These are phyloP conservation scores for Cyamopsis tetragonoloba DNA, from an alignment of 306 rosid genomes.

Conservation along the genomic window DNA sequence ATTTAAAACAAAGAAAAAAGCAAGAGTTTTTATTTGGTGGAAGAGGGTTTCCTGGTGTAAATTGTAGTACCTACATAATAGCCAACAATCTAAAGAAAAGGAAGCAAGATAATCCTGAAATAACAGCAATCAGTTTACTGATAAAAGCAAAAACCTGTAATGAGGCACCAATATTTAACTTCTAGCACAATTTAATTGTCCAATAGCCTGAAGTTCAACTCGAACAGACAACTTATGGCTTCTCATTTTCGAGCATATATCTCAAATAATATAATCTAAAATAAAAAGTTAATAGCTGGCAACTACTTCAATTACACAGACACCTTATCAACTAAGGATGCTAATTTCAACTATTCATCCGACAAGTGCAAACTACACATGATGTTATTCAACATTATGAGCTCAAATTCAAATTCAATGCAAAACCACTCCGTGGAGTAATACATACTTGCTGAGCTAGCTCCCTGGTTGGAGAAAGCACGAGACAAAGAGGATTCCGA, in stretches of 20 bases:
- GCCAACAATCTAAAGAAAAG: background rate
- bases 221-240: background rate
- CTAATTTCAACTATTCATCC: background rate
- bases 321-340: background rate
- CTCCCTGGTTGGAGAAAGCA: constrained; percentile 94
- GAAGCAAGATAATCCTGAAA: background rate
- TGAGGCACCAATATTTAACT: background rate
- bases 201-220: background rate
- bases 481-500: constrained; percentile 79
- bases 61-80: background rate
- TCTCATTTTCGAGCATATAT: background rate
- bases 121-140: background rate
- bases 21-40: too few species aligned
- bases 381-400: background rate
- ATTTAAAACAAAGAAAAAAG: too few species aligned
- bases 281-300: background rate
- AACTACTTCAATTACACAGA: background rate
- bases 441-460: constrained; percentile 87
- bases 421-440: background rate
- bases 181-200: background rate
- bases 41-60: too few species aligned
- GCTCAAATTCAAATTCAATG: background rate
- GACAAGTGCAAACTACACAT: background rate
- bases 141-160: background rate
- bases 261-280: background rate